Evolutionary conservation across 306 rosid genomes (phyloP).

Genomic region (Malus asiatica): DNA sequence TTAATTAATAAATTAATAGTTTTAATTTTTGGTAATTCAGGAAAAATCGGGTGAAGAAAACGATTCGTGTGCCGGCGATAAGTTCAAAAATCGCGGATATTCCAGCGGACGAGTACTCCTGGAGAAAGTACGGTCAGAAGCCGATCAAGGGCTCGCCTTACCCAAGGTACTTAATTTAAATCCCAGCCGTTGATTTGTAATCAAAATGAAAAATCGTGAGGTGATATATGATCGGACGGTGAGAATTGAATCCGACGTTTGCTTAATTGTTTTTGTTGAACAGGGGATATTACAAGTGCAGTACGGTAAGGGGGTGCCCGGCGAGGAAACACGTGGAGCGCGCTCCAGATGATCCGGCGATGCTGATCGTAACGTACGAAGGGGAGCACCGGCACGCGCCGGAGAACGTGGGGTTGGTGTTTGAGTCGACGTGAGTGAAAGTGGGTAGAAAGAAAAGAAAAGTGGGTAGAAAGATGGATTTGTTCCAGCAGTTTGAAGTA

Average conservation of each 20-base stretch:
- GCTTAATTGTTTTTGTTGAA: neutral
- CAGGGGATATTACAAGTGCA: conserved; percentile 86
- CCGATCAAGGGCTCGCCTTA: conserved; percentile 90
- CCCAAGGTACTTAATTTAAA: conserved; percentile 48
- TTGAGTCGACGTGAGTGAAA: conserved; percentile 40
- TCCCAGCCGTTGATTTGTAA: neutral
- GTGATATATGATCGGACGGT: neutral
- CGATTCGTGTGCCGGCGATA: conserved; percentile 69
- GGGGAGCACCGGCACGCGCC: conserved; percentile 79
- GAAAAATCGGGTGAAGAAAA: conserved; percentile 70
- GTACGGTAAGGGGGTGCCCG: conserved; percentile 72
- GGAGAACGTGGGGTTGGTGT: conserved; percentile 51
- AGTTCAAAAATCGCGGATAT: conserved; percentile 82
- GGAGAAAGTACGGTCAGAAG: conserved; percentile 96
- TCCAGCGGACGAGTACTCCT: conserved; percentile 83
- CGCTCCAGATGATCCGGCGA: conserved; percentile 62
- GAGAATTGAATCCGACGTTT: neutral
- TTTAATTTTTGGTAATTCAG: conserved; percentile 19
- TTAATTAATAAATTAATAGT: neutral
- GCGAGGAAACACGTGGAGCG: conserved; percentile 95
- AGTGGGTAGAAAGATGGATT: neutral
- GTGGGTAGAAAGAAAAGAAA: neutral
- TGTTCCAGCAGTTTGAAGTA: neutral
- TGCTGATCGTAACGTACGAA: conserved; percentile 84
- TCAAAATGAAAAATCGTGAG: neutral